These are phyloP conservation scores for Hyparrhenia diplandra DNA, from an alignment of 176 grass and related monocot species.

Conservation along the genomic window DNA sequence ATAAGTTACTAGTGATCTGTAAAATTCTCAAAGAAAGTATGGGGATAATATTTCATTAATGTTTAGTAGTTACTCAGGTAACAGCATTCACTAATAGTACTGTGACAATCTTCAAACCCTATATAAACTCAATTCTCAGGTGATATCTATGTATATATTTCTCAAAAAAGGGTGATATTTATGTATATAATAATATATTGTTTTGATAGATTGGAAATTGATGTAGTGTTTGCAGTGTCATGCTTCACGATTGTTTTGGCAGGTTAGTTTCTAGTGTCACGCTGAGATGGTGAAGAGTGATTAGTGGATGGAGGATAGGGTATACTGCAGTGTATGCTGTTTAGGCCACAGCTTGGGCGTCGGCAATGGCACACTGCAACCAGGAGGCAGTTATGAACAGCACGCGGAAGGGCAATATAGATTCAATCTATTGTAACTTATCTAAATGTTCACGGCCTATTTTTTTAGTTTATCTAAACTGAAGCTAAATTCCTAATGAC, in stretches of 20 bases:
- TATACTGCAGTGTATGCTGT: not conserved
- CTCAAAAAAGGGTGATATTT: no score
- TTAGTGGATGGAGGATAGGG: not conserved
- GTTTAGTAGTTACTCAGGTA: not conserved
- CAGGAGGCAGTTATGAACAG: not conserved
- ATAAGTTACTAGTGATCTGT: not conserved
- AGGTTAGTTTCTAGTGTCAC: slow-evolving; percentile 33
- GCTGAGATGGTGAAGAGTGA: not conserved
- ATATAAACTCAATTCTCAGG: not conserved
- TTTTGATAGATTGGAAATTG: slow-evolving; percentile 19
- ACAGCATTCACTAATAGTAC: not conserved
- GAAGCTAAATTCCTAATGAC: not conserved
- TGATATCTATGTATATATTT: not conserved
- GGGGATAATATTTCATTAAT: not conserved
- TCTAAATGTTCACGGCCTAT: not conserved
- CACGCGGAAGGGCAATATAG: not conserved
- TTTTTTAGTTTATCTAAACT: not conserved
- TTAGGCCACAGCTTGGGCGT: not conserved
- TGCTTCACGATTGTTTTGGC: slow-evolving; percentile 17
- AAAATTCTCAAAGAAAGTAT: not conserved
- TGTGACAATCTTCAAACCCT: not conserved
- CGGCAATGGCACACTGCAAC: not conserved
- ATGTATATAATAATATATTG: not conserved
- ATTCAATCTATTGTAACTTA: not conserved
- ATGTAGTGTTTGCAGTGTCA: slow-evolving; percentile 31